Percentiles rank a stretch among this genome's conserved stretches.
Evolutionary conservation across 2,329 filamentous ascomycete genomes (phyloP).

Genomic region (Aureobasidium mangrovei): DNA sequence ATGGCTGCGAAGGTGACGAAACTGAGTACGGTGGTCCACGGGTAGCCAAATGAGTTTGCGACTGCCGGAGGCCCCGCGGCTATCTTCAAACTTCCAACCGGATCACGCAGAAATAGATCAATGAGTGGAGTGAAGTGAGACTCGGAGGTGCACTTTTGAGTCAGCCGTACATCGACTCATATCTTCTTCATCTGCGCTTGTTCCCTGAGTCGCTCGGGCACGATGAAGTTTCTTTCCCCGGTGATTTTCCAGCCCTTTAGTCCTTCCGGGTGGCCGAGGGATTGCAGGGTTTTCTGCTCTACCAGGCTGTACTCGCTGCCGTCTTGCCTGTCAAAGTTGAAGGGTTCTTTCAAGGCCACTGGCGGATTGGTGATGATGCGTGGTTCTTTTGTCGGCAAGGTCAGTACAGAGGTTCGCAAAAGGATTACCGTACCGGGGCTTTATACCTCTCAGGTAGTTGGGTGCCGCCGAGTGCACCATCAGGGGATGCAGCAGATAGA

Average conservation of each 20-base stretch:
- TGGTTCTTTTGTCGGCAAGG: not conserved
- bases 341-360: constrained; percentile 44
- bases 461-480: constrained; percentile 50
- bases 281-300: constrained; percentile 46
- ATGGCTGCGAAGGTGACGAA: too few relatives aligned
- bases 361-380: constrained; percentile 50
- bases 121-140: too few relatives aligned
- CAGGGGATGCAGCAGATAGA: constrained; percentile 51
- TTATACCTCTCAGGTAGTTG: constrained; percentile 32
- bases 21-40: too few relatives aligned
- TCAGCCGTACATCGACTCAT: not conserved
- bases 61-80: too few relatives aligned
- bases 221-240: constrained; percentile 40
- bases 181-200: constrained; percentile 43
- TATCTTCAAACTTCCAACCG: too few relatives aligned
- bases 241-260: constrained; percentile 47
- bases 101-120: too few relatives aligned
- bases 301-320: constrained; percentile 45
- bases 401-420: not conserved
- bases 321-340: constrained; percentile 43
- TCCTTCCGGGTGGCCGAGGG: constrained; percentile 35
- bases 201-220: constrained; percentile 41
- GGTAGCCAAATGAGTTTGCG: too few relatives aligned
- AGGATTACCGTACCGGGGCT: not conserved
- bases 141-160: too few relatives aligned